phyloP scores from a whole-genome alignment of 2,329 filamentous ascomycete genomes.

The Apiospora kogelbergensis region DNA sequence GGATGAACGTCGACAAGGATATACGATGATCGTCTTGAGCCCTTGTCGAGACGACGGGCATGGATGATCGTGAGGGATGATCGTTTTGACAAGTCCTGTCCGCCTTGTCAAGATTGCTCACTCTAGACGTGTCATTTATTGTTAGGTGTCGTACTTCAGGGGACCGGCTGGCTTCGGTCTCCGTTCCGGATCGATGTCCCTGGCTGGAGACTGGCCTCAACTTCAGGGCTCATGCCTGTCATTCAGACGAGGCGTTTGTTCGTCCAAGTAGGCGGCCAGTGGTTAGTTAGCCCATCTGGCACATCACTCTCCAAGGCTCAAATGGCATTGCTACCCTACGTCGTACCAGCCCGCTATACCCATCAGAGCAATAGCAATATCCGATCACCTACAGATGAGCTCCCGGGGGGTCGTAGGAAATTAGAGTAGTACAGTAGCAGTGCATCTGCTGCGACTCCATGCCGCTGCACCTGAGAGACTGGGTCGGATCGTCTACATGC shows the following conservation, averaged over 20 bases:
- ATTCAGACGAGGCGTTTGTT: neutral
- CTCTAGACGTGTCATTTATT: neutral
- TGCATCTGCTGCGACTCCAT: neutral
- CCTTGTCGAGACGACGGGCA: neutral
- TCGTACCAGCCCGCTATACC: neutral
- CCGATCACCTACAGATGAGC: neutral
- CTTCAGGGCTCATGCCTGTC: neutral
- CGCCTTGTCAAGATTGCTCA: neutral
- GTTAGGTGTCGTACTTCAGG: neutral
- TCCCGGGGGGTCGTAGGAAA: neutral
- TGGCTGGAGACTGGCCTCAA: neutral
- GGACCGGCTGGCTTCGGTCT: neutral
- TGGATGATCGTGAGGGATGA: neutral
- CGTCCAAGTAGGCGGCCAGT: neutral
- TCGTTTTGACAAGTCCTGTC: neutral
- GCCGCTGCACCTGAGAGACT: neutral
- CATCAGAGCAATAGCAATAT: neutral
- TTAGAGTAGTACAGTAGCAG: neutral
- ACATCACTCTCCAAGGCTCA: neutral
- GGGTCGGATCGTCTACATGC: neutral
- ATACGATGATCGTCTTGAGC: neutral
- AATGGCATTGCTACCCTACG: neutral
- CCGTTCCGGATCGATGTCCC: neutral
- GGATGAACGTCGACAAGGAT: neutral
- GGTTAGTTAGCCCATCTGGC: neutral